Percentiles rank a stretch among this genome's conserved stretches.
Evolutionary conservation across 2,329 filamentous ascomycete species (phyloP).

Genomic region (Beauveria sp.): DNA sequence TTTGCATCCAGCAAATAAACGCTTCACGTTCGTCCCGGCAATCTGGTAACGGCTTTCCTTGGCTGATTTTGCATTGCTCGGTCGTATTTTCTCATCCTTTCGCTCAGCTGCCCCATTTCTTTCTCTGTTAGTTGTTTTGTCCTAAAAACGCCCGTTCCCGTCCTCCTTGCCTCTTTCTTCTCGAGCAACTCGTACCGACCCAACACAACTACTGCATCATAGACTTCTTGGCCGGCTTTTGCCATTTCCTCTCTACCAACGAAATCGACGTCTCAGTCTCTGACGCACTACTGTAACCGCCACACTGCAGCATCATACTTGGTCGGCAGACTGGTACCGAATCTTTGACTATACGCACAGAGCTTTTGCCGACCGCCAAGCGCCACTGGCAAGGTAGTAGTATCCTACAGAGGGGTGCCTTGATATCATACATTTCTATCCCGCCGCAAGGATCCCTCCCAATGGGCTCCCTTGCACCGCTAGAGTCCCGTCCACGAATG

Average conservation of each 20-base stretch:
- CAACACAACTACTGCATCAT: background rate
- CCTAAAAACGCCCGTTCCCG: constrained; percentile 3
- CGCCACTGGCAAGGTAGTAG: background rate
- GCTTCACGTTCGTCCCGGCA: constrained; percentile 10
- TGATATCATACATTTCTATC: background rate
- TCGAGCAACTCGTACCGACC: background rate
- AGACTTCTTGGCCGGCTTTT: background rate
- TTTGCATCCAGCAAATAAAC: constrained; percentile 10
- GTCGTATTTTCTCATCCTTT: constrained; percentile 11
- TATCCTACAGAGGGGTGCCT: background rate
- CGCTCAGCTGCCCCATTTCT: constrained; percentile 11
- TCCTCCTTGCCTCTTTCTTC: background rate
- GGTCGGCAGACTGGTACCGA: background rate
- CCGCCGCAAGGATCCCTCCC: constrained; percentile 23
- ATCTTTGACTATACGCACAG: background rate
- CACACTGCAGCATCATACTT: background rate
- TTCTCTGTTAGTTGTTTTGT: constrained; percentile 3
- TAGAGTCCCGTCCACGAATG: constrained; percentile 43
- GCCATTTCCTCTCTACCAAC: background rate
- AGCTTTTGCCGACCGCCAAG: background rate
- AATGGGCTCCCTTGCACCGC: constrained; percentile 48
- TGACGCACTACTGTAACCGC: background rate
- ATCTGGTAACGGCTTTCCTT: constrained; percentile 12
- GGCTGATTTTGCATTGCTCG: constrained; percentile 5
- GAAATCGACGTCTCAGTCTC: background rate